A percentile compares a stretch with the other conserved stretches of the same genome.
Evolutionary conservation across 2,329 filamentous ascomycete genomes (phyloP).

Genomic region (Nothopassalora personata): DNA sequence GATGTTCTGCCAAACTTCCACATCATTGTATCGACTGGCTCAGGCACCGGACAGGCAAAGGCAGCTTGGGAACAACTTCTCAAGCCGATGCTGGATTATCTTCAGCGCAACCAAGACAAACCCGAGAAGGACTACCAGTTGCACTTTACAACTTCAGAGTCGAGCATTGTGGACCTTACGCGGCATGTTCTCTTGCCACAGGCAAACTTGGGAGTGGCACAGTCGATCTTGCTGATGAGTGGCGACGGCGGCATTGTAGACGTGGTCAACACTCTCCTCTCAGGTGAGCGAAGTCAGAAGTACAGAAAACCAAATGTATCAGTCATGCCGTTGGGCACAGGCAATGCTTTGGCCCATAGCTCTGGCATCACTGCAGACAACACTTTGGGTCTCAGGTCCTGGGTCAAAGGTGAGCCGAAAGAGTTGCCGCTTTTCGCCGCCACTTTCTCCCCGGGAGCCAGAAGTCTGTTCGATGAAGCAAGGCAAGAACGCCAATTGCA

Average conservation of each 20-base stretch:
- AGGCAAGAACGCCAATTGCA: conserved; percentile 38
- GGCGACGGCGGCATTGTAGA: conserved; percentile 86
- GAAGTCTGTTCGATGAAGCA: conserved; percentile 40
- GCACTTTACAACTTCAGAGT: conserved; percentile 57
- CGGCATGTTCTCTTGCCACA: conserved; percentile 42
- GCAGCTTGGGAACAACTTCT: conserved; percentile 37
- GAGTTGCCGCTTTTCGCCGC: conserved; percentile 41
- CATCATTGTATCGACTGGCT: conserved; percentile 42
- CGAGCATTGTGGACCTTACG: conserved; percentile 62
- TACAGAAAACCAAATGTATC: conserved; percentile 52
- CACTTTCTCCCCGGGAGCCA: conserved; percentile 42
- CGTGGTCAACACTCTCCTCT: conserved; percentile 62
- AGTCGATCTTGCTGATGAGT: conserved; percentile 71
- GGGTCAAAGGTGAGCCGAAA: conserved; percentile 32
- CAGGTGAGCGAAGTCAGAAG: conserved; percentile 41
- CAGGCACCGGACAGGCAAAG: conserved; percentile 39
- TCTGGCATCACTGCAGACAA: conserved; percentile 35
- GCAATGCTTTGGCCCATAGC: conserved; percentile 45
- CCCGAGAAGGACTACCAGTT: conserved; percentile 38
- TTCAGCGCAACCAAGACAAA: conserved; percentile 34
- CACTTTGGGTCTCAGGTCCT: conserved; percentile 38
- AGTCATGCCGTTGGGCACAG: conserved; percentile 45
- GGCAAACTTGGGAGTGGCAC: conserved; percentile 45
- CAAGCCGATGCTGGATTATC: conserved; percentile 38
- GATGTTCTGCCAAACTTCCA: conserved; percentile 29